Evolutionary conservation across 345 rosid species (phyloP), one percentile per base, ranked within the genome.

Genomic region (Gossypium raimondii): DNA sequence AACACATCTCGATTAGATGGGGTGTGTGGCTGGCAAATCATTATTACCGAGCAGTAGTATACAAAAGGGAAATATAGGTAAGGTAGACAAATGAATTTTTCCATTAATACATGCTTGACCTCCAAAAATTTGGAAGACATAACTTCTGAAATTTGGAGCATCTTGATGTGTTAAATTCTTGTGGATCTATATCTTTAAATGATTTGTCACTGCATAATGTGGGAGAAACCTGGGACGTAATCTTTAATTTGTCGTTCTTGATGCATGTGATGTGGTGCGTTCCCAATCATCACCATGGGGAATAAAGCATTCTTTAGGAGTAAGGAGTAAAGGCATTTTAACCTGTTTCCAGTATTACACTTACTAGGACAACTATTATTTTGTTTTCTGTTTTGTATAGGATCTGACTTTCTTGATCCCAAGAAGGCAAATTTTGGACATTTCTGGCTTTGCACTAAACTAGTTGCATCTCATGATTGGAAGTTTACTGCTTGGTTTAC

Each of bases 321-420:
- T 80, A 47, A 25, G 22, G 56, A 60, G 38, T 78, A 9, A 70
- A 11, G 34, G 13, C 55, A 76, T 64, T 76, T 74, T 75, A 2
- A 34, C 41, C 34, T 14, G 57, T 60, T 81, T 34, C 50, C 4
- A 4, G 9, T 61, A 17, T 24, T 47, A 73, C 16, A 18, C 27
- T 9, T 20, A 17, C 18, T 25, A 17, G 18, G 61, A 52, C 11
- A 3, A 24, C 41, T 34, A 17, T 3, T 59, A 44, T 12, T 59
- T 47, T 34, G 22, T 34, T 65, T 29, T 70, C 70, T 63, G 48
- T 18, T 65, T 63, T 75, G 18, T 41, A 0, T 66, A 22, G n/a
- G 6, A 62, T 68, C 65, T 67, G 22, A 70, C 62, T 56, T 56
- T 45, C 34, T 5, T 43, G 43, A 67, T 66, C 53, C 20, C 59